Percentiles rank a stretch among this genome's conserved stretches.
Conservation (phyloP, 116 monocot species). For the Phalaenopsis hybrid region DNA sequence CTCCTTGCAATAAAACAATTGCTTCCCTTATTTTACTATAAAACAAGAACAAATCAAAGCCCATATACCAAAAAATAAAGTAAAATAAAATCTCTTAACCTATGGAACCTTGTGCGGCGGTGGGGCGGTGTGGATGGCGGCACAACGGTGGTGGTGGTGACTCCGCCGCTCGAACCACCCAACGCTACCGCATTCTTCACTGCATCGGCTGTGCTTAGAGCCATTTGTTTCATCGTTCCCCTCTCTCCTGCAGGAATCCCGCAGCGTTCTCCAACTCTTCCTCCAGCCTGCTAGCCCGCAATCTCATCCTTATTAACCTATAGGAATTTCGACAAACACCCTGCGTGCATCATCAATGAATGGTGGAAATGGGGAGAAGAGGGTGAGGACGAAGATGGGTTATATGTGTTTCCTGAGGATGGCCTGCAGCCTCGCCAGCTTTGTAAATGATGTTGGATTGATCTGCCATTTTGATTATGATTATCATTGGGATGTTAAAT, state of each 20-base stretch:
- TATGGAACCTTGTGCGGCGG: too few species aligned
- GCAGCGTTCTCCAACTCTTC: constrained; percentile 4
- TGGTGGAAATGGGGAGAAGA: neutral
- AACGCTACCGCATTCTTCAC: constrained; percentile 22
- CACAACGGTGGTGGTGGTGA: constrained; percentile 8
- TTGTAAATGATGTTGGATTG: constrained; percentile 18
- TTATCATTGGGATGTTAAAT: neutral
- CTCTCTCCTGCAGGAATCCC: constrained; percentile 17
- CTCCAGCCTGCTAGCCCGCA: neutral
- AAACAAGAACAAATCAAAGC: too few species aligned
- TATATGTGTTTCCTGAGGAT: constrained; percentile 16
- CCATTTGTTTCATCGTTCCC: constrained; percentile 18
- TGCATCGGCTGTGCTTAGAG: constrained; percentile 10
- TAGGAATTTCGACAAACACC: neutral
- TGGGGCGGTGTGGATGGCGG: too few species aligned
- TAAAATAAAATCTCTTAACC: too few species aligned
- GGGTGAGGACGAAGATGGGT: neutral
- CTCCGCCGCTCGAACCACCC: neutral
- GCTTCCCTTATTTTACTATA: too few species aligned
- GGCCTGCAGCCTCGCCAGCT: constrained; percentile 13
- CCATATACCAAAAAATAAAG: too few species aligned
- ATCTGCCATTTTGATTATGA: constrained; percentile 19
- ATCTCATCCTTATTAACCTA: constrained; percentile 18
- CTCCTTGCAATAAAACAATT: too few species aligned
- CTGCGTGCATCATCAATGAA: neutral